Conservation (phyloP, 371 early-diverging fungal genomes). For the Synchytrium microbalum region DNA sequence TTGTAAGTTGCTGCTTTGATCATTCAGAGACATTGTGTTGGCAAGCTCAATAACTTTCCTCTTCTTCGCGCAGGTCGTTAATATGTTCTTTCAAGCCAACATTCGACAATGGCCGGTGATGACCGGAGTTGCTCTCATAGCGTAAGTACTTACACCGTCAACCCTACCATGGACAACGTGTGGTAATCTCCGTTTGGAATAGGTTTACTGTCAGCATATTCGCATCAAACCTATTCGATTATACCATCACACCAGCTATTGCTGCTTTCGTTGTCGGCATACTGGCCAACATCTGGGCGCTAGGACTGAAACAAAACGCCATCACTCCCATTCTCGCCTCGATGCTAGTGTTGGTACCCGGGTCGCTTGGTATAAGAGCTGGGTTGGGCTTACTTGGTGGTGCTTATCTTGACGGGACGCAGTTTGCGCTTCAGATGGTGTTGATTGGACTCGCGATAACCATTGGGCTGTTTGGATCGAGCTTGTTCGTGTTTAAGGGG, state of each 20-base stretch:
- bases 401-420: background rate
- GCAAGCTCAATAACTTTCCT: background rate
- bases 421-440: background rate
- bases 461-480: background rate
- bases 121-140: background rate
- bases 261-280: constrained; percentile 1
- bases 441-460: background rate
- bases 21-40: too few relatives aligned
- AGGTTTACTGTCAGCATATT: background rate
- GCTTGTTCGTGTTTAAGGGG: background rate
- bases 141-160: too few relatives aligned
- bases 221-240: background rate
- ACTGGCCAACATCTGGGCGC: background rate
- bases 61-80: background rate
- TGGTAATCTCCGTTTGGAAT: too few relatives aligned
- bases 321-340: background rate
- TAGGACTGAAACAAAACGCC: background rate
- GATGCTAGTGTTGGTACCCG: background rate
- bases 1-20: too few relatives aligned
- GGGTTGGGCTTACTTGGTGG: too few relatives aligned
- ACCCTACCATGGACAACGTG: too few relatives aligned
- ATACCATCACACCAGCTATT: background rate
- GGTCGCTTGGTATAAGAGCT: background rate
- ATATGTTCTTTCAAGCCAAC: background rate
- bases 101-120: background rate